Conservation (phyloP, 257 asterid genomes). For the Solanum bulbocastanum region DNA sequence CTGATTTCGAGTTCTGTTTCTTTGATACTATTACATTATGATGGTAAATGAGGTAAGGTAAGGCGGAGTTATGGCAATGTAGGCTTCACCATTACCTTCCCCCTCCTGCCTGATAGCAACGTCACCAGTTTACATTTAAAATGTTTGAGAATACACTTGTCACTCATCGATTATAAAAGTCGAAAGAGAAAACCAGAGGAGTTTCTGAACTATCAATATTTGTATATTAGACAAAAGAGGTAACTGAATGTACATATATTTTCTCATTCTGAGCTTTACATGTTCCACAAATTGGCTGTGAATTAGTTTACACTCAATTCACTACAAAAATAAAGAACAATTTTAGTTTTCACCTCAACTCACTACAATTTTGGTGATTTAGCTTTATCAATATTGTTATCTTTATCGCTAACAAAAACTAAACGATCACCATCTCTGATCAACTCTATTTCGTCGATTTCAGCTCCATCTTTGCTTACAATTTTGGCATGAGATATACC, state of each 20-base stretch:
- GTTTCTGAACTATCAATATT: not conserved
- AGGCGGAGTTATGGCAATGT: not conserved
- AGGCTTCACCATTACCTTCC: not conserved
- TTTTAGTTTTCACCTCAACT: not conserved
- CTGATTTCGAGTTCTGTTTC: not conserved
- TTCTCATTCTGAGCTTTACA: not conserved
- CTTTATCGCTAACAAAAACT: slow-evolving; percentile 30
- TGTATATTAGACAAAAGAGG: not conserved
- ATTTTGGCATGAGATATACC: slow-evolving; percentile 35
- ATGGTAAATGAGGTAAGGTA: not conserved
- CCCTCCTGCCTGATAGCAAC: not conserved
- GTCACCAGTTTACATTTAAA: not conserved
- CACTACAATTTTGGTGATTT: not conserved
- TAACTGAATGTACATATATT: not conserved
- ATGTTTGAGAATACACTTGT: not conserved
- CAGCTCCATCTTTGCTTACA: slow-evolving; percentile 50
- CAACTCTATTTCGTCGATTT: slow-evolving; percentile 47
- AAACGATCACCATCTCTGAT: slow-evolving; percentile 72
- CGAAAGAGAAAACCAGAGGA: not conserved
- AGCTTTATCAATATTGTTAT: not conserved
- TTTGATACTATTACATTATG: not conserved
- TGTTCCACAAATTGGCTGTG: not conserved
- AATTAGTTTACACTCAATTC: not conserved
- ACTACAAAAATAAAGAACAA: not conserved
- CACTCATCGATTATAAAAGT: not conserved